Evolutionary conservation across 2,329 filamentous ascomycete genomes (phyloP), one percentile per base, ranked within the genome.

Genomic region (Tolypocladium paradoxum): DNA sequence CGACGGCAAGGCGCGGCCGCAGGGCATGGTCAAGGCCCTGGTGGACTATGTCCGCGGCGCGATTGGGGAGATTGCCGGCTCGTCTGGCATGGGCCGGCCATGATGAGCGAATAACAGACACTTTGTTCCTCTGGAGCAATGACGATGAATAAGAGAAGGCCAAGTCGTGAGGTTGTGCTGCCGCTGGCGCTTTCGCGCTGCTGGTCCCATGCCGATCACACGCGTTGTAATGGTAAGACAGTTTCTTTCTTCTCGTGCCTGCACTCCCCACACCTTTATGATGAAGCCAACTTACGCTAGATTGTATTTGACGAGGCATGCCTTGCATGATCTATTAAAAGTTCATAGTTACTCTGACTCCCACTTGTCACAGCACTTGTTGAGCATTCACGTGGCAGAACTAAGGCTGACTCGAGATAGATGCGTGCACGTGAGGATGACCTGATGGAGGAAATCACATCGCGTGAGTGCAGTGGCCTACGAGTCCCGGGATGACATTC

Each of bases 1-100:
- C 6, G 70, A 74, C 50, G 72, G 72, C 53, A 78, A 76, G 65
- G 69, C 65, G 53, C 76, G 74, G 63, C 76, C 81, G 16, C 81
- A 85, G 61, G 83, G 83, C 6, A 81, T 87, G 76, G 75, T 83
- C 52, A 87, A 87, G 66, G 77, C 82, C 1, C 65, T 86, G 12
- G 81, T 87, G 22, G 82, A 85, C 62, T 74, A 72, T 24, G 69
- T 80, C 1, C 72, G 79, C 29, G 76, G 76, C 1, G 71, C 70
- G 14, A 77, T 85, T 54, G 74, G 74, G 22, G 70, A 77, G 54
- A 65, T 77, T 6, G 66, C 53, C 14, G 67, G 68, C 7, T 60
- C 65, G 4, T 61, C 60, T 38, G 54, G 56, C 36, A 53, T 62
- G 51, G 57, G 55, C 18, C 53, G 60, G 3, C 60, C 59, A 31